Percentiles rank a stretch among this genome's conserved stretches.
These are phyloP conservation scores for Uronychia binucleata DNA, from an alignment of 73 alveolate genomes.

Conservation along the genomic window DNA sequence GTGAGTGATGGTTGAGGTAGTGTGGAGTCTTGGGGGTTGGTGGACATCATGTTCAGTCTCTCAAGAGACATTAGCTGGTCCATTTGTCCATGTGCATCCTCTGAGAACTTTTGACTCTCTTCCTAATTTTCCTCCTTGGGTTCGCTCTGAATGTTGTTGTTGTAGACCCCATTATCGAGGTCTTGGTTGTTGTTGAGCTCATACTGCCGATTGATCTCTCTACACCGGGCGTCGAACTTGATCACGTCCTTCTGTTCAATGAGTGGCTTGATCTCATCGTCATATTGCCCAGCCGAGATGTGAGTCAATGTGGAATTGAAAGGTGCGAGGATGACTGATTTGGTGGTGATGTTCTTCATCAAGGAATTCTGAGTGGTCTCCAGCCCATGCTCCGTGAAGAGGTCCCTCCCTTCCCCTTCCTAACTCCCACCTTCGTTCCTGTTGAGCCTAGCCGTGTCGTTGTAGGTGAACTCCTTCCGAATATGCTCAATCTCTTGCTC, in stretches of 20 bases:
- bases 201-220: constrained; percentile 72
- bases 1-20: no score
- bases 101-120: no score
- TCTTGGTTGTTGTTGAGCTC: constrained; percentile 81
- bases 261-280: no score
- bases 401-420: constrained; percentile 39
- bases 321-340: constrained; percentile 75
- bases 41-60: no score
- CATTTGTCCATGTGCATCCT: no score
- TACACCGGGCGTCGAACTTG: constrained; percentile 68
- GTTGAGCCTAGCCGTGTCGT: constrained; percentile 21
- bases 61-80: no score
- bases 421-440: constrained; percentile 9
- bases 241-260: constrained; percentile 67
- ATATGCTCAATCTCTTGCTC: constrained; percentile 20
- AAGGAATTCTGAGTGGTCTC: constrained; percentile 30
- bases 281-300: no score
- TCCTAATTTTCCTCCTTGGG: constrained; percentile 45
- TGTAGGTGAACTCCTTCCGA: constrained; percentile 38
- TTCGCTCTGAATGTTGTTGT: no score
- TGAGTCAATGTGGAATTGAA: constrained; percentile 66
- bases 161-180: constrained; percentile 78
- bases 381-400: constrained; percentile 35
- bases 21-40: no score
- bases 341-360: constrained; percentile 48